Base-by-base conservation (phyloP, 768 basidiomycete genomes). In the Pleurotus citrinopileatus region DNA sequence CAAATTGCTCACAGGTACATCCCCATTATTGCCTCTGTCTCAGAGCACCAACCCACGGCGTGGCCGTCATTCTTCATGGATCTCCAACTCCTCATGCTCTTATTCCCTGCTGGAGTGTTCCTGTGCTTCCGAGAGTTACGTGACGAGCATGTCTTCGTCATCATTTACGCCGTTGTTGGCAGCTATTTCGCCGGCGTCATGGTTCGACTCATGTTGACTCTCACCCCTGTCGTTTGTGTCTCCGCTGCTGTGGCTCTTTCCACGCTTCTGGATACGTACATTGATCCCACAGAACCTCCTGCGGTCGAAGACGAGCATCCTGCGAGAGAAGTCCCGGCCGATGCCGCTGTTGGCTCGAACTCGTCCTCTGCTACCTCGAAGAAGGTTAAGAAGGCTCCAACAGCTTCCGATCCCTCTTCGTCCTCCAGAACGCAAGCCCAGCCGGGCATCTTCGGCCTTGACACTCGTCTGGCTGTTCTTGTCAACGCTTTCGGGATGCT, bases 31-130 rank as follows among this genome's bases (percentile, higher is more conserved):
- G 97, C 97, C 8, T 98, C 95, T 15, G 97, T 99, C 32, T 97
- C 94, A 17, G 97, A 98, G 73, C 97, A 99, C 73, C 97, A 99
- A 67, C 97, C 97, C 15, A 98, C 97, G 4, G 97, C 97, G 32
- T 99, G 97, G 97, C 96, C 97, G 8, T 89, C 97, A 2, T 98
- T 98, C 81, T 98, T 96, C 78, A 98, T 98, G 89, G 97, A 99
- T 68, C 86, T 99, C 53, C 91, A 97, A 63, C 89, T 98, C 81
- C 86, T 99, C 66, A 89, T 98, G 59, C 98, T 94, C 83, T 73
- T 94, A 47, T 99, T 99, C 84, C 97, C 97, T 2, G 96, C 94
- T 15, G 97, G 97, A 59, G 93, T 98, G 32, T 76, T 91, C 64
- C 73, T 97, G 43, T 97, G 94, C 72, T 98, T 98, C 91, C 84